phyloP scores from a whole-genome alignment of 164 flowering plant genomes.

The Berberis vulgaris region DNA sequence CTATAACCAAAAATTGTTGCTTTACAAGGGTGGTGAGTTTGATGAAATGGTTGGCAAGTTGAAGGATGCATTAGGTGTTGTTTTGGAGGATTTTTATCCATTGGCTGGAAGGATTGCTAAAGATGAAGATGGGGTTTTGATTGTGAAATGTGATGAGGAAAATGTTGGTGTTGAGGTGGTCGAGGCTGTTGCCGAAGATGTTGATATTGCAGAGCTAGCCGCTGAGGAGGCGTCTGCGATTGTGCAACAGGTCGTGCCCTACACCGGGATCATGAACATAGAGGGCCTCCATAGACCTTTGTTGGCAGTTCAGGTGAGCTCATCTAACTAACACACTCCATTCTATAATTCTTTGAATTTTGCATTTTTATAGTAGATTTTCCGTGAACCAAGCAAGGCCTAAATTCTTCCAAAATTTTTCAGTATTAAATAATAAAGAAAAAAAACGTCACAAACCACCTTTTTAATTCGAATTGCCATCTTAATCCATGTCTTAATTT shows the following conservation, averaged over 20 bases:
- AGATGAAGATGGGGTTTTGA: constrained; percentile 80
- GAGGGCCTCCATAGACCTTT: constrained; percentile 74
- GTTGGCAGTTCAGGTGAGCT: constrained; percentile 65
- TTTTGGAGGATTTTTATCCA: constrained; percentile 65
- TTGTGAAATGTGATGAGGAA: constrained; percentile 65
- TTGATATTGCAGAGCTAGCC: constrained; percentile 47
- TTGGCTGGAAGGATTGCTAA: constrained; percentile 68
- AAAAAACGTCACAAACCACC: too few relatives aligned
- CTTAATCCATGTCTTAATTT: too few relatives aligned
- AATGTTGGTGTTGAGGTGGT: constrained; percentile 63
- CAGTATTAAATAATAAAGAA: too few relatives aligned
- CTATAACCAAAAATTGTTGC: constrained; percentile 82
- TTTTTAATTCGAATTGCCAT: too few relatives aligned
- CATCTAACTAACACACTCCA: neutral
- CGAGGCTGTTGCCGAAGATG: constrained; percentile 47
- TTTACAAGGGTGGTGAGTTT: constrained; percentile 55
- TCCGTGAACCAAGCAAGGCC: too few relatives aligned
- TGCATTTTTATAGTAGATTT: too few relatives aligned
- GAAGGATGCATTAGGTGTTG: constrained; percentile 57
- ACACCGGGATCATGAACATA: constrained; percentile 57
- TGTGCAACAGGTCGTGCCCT: constrained; percentile 67
- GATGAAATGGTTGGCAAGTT: constrained; percentile 44
- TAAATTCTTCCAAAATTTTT: too few relatives aligned
- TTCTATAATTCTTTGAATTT: too few relatives aligned
- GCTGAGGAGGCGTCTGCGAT: constrained; percentile 36